Percentiles rank a stretch among this genome's conserved stretches.
phyloP scores from a whole-genome alignment of 1,284 basidiomycete genomes.

The Fistulinella cinereoalba region DNA sequence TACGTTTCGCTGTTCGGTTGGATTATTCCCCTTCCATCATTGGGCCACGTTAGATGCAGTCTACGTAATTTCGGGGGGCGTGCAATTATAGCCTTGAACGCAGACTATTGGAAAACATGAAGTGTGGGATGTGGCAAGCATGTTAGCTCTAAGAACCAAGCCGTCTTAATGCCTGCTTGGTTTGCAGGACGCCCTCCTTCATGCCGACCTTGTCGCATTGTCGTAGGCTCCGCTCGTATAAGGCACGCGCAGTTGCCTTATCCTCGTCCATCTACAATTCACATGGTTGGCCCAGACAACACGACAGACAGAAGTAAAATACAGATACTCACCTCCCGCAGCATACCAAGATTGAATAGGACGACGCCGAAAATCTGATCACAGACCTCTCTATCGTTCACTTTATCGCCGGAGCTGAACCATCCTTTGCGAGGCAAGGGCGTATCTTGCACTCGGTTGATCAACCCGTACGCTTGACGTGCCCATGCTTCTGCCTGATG shows the following conservation, averaged over 20 bases:
- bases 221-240: slow-evolving; percentile 46
- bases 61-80: no score
- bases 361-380: slow-evolving; percentile 57
- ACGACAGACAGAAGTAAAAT: no score
- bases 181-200: slow-evolving; percentile 49
- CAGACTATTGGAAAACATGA: no score
- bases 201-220: slow-evolving; percentile 50
- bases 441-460: slow-evolving; percentile 36
- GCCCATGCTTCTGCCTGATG: slow-evolving; percentile 63
- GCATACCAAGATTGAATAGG: slow-evolving; percentile 58
- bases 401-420: slow-evolving; percentile 16
- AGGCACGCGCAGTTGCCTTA: slow-evolving; percentile 39
- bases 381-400: slow-evolving; percentile 38
- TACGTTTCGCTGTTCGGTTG: slow-evolving; percentile 25
- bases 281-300: no score
- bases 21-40: slow-evolving; percentile 36
- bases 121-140: no score
- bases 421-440: slow-evolving; percentile 29
- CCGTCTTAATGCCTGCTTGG: slow-evolving; percentile 45
- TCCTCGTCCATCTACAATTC: slow-evolving; percentile 60
- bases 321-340: slow-evolving; percentile 40
- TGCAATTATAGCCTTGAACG: no score
- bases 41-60: no score
- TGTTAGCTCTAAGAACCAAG: no score
- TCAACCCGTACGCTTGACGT: slow-evolving; percentile 49